phyloP scores from a whole-genome alignment of 1,139 yeast genomes.

The Sugiyamaella xylanicola region DNA sequence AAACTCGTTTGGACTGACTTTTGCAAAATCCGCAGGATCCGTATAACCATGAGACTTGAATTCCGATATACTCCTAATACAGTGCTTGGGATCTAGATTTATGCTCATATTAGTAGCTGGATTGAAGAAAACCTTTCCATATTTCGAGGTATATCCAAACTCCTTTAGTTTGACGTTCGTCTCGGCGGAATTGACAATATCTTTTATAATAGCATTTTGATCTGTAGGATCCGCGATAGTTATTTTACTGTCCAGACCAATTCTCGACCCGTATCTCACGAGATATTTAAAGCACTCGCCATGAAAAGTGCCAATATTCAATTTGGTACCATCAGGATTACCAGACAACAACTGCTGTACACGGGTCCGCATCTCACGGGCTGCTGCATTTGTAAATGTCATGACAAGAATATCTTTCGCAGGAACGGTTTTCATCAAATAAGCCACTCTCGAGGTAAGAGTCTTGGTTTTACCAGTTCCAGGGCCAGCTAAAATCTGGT shows the following conservation, averaged over 20 bases:
- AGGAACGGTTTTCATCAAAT: conserved; percentile 53
- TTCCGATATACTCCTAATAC: conserved; percentile 10
- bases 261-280: conserved; percentile 54
- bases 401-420: conserved; percentile 75
- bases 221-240: conserved; percentile 72
- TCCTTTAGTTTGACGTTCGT: conserved; percentile 10
- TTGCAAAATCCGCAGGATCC: background rate
- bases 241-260: conserved; percentile 52
- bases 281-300: conserved; percentile 69
- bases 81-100: conserved; percentile 4
- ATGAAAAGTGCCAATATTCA: conserved; percentile 85
- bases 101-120: background rate
- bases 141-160: conserved; percentile 6
- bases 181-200: conserved; percentile 16
- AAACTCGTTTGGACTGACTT: background rate
- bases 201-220: conserved; percentile 49
- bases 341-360: conserved; percentile 39
- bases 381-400: conserved; percentile 90
- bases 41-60: conserved; percentile 8
- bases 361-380: conserved; percentile 75
- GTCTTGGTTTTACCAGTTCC: conserved; percentile 85
- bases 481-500: conserved; percentile 90
- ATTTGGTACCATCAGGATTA: conserved; percentile 39
- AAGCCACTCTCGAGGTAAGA: conserved; percentile 74
- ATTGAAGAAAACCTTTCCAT: conserved; percentile 2